These are phyloP conservation scores for Hericium rajendrae DNA, from an alignment of 768 basidiomycete species.

Conservation along the genomic window DNA sequence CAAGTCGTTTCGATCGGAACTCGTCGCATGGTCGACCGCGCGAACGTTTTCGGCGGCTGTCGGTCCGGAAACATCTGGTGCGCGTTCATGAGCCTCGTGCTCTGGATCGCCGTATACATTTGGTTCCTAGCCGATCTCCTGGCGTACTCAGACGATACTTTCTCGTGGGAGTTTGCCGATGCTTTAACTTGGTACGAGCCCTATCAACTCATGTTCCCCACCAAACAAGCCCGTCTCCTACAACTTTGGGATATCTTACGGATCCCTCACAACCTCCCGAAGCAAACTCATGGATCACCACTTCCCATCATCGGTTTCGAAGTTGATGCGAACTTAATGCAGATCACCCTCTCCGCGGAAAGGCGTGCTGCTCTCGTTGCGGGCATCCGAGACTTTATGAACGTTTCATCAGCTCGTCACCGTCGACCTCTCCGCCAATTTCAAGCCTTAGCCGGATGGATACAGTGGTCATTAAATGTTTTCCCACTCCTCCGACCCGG, in stretches of 20 bases:
- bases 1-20: slow-evolving; percentile 25
- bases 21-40: slow-evolving; percentile 21
- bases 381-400: neutral
- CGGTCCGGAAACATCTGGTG: neutral
- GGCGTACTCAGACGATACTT: slow-evolving; percentile 23
- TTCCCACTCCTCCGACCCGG: slow-evolving; percentile 22
- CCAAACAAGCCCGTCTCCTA: slow-evolving; percentile 26
- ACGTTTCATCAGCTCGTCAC: neutral
- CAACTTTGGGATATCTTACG: slow-evolving; percentile 30
- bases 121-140: slow-evolving; percentile 13
- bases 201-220: slow-evolving; percentile 21
- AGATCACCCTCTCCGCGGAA: slow-evolving; percentile 23
- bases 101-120: slow-evolving; percentile 27
- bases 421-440: neutral
- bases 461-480: slow-evolving; percentile 21
- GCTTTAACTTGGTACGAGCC: slow-evolving; percentile 22
- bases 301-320: slow-evolving; percentile 21
- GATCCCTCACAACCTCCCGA: slow-evolving; percentile 28
- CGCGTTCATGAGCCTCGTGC: slow-evolving; percentile 21
- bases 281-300: slow-evolving; percentile 26
- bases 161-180: slow-evolving; percentile 13
- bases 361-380: neutral
- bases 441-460: neutral
- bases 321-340: slow-evolving; percentile 27
- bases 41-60: slow-evolving; percentile 21